Percentiles rank a stretch among this genome's conserved stretches.
phyloP scores from a whole-genome alignment of 371 early-diverging fungal genomes.

The Zancudomyces culisetae region DNA sequence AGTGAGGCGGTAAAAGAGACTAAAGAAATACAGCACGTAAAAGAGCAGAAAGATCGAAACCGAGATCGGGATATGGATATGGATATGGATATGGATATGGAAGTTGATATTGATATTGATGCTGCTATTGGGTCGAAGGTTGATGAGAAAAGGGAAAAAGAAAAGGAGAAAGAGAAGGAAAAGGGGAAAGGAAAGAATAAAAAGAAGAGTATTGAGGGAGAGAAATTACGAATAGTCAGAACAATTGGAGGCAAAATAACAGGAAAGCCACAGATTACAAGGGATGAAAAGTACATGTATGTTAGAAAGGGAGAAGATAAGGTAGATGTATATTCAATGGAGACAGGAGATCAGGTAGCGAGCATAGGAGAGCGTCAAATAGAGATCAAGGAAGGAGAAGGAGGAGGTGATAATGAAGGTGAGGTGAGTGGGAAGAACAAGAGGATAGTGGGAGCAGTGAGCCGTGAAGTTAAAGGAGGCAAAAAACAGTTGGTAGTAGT shows the following conservation, averaged over 20 bases:
- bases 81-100: too few species aligned
- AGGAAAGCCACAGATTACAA: not conserved
- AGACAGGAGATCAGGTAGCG: not conserved
- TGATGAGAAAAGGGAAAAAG: not conserved
- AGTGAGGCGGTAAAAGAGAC: too few species aligned
- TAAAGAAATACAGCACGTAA: too few species aligned
- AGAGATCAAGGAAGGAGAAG: not conserved
- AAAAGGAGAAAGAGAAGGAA: not conserved
- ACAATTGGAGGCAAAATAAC: not conserved
- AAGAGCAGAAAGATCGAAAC: too few species aligned
- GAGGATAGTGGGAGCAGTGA: too few species aligned
- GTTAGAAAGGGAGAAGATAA: not conserved
- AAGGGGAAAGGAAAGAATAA: not conserved
- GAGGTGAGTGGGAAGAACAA: too few species aligned
- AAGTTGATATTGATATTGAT: too few species aligned
- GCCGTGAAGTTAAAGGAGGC: too few species aligned
- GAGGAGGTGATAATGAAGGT: too few species aligned
- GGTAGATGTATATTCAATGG: not conserved
- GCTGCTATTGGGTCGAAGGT: too few species aligned
- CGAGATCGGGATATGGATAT: too few species aligned
- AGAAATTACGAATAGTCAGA: not conserved
- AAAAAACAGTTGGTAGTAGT: too few species aligned
- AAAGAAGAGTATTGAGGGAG: not conserved
- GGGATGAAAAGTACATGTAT: not conserved
- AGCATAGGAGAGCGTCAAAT: not conserved